Conservation (phyloP, 78 protist genomes). For the Tieghemostelium lacteum region DNA sequence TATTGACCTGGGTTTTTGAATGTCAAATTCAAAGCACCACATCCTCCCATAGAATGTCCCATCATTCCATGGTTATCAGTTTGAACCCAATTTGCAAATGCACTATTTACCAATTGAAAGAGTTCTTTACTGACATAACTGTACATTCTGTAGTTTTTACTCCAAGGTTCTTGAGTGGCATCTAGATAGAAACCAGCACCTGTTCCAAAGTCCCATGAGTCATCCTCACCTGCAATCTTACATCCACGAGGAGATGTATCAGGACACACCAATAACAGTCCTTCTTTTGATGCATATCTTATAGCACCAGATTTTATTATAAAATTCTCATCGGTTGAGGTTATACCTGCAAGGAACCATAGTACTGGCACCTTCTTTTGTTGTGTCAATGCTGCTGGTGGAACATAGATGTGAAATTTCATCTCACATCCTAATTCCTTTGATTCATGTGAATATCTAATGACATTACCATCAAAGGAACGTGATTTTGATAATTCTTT, state of each 20-base stretch:
- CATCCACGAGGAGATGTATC: slow-evolving; percentile 95
- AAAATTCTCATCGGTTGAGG: slow-evolving; percentile 94
- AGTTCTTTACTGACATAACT: slow-evolving; percentile 91
- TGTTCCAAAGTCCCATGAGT: slow-evolving; percentile 80
- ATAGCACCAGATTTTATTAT: slow-evolving; percentile 88
- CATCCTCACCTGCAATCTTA: slow-evolving; percentile 62
- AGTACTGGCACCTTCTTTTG: slow-evolving; percentile 5
- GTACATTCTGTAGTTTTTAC: slow-evolving; percentile 89
- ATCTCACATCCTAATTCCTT: slow-evolving; percentile 45
- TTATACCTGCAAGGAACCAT: slow-evolving; percentile 87
- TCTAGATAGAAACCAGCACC: slow-evolving; percentile 96
- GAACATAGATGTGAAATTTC: slow-evolving; percentile 71
- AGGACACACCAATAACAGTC: slow-evolving; percentile 85
- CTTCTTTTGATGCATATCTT: slow-evolving; percentile 57
- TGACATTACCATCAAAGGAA: slow-evolving; percentile 44
- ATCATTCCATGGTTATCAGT: slow-evolving; percentile 52
- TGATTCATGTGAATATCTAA: slow-evolving; percentile 67
- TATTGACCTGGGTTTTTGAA: slow-evolving; percentile 65
- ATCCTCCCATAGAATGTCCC: slow-evolving; percentile 93
- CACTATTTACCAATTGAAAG: slow-evolving; percentile 33
- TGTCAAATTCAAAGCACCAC: slow-evolving; percentile 90
- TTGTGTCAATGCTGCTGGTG: background rate
- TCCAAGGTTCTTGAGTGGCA: slow-evolving; percentile 88
- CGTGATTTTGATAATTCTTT: slow-evolving; percentile 30
- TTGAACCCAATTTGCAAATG: slow-evolving; percentile 5